Evolutionary conservation across 495 filamentous ascomycete genomes (phyloP).

Genomic region (Xanthoparmelia taractica): DNA sequence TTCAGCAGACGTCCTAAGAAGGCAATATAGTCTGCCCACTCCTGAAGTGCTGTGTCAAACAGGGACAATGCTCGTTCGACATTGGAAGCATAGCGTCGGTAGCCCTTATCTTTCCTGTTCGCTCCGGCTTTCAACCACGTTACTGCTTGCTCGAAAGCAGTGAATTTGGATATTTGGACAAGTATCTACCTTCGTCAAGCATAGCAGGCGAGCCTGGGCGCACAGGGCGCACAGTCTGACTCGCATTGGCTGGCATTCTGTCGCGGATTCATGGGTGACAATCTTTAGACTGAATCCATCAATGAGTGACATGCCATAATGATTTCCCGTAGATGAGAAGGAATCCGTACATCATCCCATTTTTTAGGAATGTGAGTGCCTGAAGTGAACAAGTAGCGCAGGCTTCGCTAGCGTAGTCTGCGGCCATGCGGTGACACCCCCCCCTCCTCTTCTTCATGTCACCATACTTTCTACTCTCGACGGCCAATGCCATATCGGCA

Average conservation of each 20-base stretch:
- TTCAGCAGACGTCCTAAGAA: slow-evolving; percentile 88
- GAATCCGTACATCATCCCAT: not conserved
- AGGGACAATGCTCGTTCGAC: slow-evolving; percentile 82
- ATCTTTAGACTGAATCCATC: not conserved
- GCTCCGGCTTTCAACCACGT: not conserved
- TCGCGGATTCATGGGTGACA: not conserved
- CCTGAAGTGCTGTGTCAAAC: slow-evolving; percentile 88
- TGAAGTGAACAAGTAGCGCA: slow-evolving; percentile 1
- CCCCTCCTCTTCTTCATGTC: not conserved
- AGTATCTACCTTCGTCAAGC: slow-evolving; percentile 14
- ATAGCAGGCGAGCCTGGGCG: slow-evolving; percentile 18
- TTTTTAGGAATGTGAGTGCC: not conserved
- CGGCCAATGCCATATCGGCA: not conserved
- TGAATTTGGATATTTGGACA: not conserved
- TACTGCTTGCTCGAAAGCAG: not conserved
- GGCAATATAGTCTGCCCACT: slow-evolving; percentile 99
- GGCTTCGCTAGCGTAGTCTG: not conserved
- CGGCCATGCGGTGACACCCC: not conserved
- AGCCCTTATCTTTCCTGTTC: slow-evolving; percentile 74
- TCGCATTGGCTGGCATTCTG: slow-evolving; percentile 12
- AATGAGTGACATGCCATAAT: not conserved
- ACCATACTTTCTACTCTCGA: not conserved
- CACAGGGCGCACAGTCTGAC: slow-evolving; percentile 11
- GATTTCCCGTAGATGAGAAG: not conserved
- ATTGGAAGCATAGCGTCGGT: slow-evolving; percentile 80